Evolutionary conservation across 768 basidiomycete genomes (phyloP).

Genomic region (Mycena belliarum): DNA sequence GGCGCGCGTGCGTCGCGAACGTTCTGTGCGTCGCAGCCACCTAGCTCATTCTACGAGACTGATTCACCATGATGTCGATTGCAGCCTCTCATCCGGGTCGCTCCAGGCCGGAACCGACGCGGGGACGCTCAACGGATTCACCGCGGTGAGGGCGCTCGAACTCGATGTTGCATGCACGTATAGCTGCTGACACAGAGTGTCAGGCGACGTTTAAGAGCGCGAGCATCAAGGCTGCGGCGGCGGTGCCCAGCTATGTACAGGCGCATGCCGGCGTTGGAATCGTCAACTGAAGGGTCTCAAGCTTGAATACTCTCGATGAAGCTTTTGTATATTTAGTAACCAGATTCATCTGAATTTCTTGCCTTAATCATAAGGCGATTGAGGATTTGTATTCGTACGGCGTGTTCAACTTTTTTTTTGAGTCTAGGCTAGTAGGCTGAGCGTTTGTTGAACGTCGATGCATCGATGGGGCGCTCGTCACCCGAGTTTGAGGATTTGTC

Average conservation of each 20-base stretch:
- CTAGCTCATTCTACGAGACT: not conserved
- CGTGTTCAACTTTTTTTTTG: no score
- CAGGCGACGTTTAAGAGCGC: constrained; percentile 24
- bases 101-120: constrained; percentile 25
- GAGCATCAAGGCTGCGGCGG: constrained; percentile 23
- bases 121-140: constrained; percentile 27
- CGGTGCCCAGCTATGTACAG: constrained; percentile 24
- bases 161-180: no score
- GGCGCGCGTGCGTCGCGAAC: constrained; percentile 25
- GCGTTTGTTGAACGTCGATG: no score
- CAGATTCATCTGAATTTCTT: no score
- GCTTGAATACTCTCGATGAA: no score
- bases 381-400: no score
- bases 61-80: not conserved
- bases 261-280: constrained; percentile 28
- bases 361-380: no score
- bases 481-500: no score
- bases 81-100: constrained; percentile 22
- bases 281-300: constrained; percentile 24
- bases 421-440: no score
- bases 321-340: no score
- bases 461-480: no score
- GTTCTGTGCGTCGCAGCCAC: constrained; percentile 6
- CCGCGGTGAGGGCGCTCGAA: constrained; percentile 24
- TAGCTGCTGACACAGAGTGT: not conserved